phyloP scores from a whole-genome alignment of 192 early-diverging fungal genomes.

The Podila epicladia region DNA sequence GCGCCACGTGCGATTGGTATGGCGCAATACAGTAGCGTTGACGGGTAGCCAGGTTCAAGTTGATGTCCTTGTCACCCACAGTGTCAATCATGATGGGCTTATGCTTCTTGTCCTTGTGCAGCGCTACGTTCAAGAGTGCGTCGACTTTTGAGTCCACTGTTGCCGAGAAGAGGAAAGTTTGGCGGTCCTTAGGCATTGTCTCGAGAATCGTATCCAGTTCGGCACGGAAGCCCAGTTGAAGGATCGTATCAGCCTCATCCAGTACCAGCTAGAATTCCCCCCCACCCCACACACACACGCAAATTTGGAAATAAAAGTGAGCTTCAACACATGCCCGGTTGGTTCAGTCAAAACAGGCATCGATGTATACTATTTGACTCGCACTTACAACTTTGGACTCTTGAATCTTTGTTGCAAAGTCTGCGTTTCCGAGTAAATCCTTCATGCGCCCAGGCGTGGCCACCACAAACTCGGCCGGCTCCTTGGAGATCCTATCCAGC shows the following conservation, averaged over 20 bases:
- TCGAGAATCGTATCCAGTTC: slow-evolving; percentile 80
- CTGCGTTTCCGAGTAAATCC: slow-evolving; percentile 66
- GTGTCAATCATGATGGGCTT: slow-evolving; percentile 78
- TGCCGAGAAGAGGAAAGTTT: slow-evolving; percentile 95
- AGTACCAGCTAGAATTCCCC: slow-evolving; percentile 68
- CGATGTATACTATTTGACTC: neutral
- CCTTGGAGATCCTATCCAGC: slow-evolving; percentile 54
- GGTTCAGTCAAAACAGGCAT: neutral
- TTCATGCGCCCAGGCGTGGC: slow-evolving; percentile 96
- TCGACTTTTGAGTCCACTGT: slow-evolving; percentile 80
- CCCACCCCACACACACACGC: no score
- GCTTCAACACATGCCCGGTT: neutral
- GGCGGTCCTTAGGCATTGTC: slow-evolving; percentile 72
- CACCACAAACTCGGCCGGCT: slow-evolving; percentile 84
- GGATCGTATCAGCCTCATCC: slow-evolving; percentile 94
- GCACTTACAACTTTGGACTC: slow-evolving; percentile 59
- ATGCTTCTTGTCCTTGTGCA: slow-evolving; percentile 64
- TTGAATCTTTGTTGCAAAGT: slow-evolving; percentile 57
- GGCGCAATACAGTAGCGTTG: slow-evolving; percentile 81
- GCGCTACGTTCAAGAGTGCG: slow-evolving; percentile 67
- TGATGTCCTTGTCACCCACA: slow-evolving; percentile 83
- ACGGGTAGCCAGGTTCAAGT: slow-evolving; percentile 78
- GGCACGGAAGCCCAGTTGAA: slow-evolving; percentile 91
- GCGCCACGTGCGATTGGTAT: slow-evolving; percentile 65
- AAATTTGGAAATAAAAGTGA: neutral